Evolutionary conservation across 2,329 filamentous ascomycete genomes (phyloP).

Genomic region (Pestalotiopsis sp.): DNA sequence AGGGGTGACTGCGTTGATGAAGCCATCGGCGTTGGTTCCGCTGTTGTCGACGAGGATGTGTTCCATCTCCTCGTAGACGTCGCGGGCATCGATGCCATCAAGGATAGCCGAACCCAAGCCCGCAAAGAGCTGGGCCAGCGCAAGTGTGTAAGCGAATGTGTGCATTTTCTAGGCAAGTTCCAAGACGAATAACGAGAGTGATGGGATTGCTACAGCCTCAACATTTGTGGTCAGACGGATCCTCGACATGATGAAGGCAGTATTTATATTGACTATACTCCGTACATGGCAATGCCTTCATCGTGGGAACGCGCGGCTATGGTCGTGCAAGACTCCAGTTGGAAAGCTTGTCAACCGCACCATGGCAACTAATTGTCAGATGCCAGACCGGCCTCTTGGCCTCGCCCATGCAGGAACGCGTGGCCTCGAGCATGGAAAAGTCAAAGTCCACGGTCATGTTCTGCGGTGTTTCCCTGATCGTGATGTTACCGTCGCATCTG

Average conservation of each 20-base stretch:
- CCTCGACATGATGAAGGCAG: neutral
- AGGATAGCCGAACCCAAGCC: neutral
- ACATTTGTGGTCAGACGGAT: neutral
- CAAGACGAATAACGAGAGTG: neutral
- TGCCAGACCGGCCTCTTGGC: neutral
- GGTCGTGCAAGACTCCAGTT: neutral
- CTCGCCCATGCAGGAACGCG: slow-evolving; percentile 3
- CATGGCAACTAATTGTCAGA: neutral
- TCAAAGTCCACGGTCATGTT: neutral
- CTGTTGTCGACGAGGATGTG: slow-evolving; percentile 2
- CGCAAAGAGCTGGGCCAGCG: neutral
- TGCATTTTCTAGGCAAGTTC: neutral
- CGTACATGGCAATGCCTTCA: neutral
- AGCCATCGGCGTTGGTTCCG: slow-evolving; percentile 4
- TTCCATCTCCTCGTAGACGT: slow-evolving; percentile 7
- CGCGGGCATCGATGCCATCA: neutral
- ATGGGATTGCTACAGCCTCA: neutral
- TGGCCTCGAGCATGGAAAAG: neutral
- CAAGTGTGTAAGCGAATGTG: slow-evolving; percentile 1
- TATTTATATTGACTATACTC: neutral
- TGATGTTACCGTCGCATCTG: slow-evolving; percentile 4
- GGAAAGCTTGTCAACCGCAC: neutral
- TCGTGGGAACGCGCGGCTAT: slow-evolving; percentile 1
- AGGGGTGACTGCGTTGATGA: slow-evolving; percentile 4
- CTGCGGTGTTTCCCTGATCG: neutral